These are phyloP conservation scores for Penicillium decumbens DNA, from an alignment of 2,329 filamentous ascomycete genomes.

Conservation along the genomic window DNA sequence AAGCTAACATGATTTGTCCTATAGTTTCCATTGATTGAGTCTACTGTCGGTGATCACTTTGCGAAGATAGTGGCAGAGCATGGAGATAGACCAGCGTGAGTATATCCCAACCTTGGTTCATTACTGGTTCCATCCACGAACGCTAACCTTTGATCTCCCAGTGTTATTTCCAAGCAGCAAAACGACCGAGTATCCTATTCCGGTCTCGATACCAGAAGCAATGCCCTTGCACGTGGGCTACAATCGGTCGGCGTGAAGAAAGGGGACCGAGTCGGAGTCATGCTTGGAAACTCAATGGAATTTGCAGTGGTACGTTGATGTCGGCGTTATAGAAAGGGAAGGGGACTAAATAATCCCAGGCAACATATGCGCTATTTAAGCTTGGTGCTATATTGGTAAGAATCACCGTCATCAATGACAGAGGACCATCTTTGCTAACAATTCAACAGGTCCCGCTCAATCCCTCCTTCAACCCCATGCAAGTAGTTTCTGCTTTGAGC, in stretches of 20 bases:
- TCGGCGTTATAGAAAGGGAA: not conserved
- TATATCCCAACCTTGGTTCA: constrained; percentile 5
- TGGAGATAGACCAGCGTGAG: constrained; percentile 52
- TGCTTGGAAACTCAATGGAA: constrained; percentile 77
- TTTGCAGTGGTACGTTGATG: constrained; percentile 62
- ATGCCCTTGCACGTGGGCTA: constrained; percentile 68
- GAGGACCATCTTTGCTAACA: not conserved
- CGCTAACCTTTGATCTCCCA: constrained; percentile 19
- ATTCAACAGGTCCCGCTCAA: constrained; percentile 72
- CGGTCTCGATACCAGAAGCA: constrained; percentile 69
- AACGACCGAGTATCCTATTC: constrained; percentile 65
- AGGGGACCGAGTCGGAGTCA: constrained; percentile 80
- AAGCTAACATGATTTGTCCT: not conserved
- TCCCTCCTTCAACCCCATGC: constrained; percentile 74
- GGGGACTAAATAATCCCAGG: constrained; percentile 25
- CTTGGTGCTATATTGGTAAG: constrained; percentile 78
- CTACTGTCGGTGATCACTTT: constrained; percentile 47
- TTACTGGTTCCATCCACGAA: not conserved
- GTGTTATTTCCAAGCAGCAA: constrained; percentile 59
- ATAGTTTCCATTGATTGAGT: constrained; percentile 45
- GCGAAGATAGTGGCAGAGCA: constrained; percentile 39
- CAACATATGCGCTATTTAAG: constrained; percentile 85
- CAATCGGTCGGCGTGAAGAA: constrained; percentile 67
- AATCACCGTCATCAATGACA: not conserved
- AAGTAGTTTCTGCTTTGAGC: constrained; percentile 71